Evolutionary conservation across 1,284 basidiomycete genomes (phyloP).

Genomic region (Melampsora occidentalis): DNA sequence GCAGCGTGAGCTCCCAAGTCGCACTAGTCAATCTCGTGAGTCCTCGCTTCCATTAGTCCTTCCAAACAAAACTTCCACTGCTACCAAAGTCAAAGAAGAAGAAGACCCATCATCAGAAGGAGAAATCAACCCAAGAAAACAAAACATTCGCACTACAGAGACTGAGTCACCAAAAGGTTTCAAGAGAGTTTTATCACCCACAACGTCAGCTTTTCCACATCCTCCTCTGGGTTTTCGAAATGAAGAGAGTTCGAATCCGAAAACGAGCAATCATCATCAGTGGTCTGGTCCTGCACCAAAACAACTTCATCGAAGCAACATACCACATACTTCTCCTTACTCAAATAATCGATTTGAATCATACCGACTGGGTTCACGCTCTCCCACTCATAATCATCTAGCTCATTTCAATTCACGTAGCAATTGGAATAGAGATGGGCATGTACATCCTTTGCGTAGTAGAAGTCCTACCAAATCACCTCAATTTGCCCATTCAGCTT

Average conservation of each 20-base stretch:
- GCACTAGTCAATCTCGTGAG: neutral
- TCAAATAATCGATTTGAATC: neutral
- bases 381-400: neutral
- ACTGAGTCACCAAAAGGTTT: neutral
- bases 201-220: neutral
- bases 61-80: neutral
- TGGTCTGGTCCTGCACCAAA: neutral
- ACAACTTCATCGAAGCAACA: neutral
- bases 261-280: neutral
- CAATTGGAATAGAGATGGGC: neutral
- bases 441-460: neutral
- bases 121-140: neutral
- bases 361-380: slow-evolving; percentile 4
- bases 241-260: neutral
- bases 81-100: neutral
- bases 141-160: neutral
- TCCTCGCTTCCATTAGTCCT: neutral
- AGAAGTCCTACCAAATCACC: neutral
- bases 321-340: neutral
- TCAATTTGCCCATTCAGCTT: neutral
- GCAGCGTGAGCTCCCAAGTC: neutral
- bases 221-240: neutral
- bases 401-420: neutral
- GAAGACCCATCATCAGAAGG: neutral
- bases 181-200: neutral